Evolutionary conservation across 371 early-diverging fungal species (phyloP).

Genomic region (Rhizomucor pusillus): DNA sequence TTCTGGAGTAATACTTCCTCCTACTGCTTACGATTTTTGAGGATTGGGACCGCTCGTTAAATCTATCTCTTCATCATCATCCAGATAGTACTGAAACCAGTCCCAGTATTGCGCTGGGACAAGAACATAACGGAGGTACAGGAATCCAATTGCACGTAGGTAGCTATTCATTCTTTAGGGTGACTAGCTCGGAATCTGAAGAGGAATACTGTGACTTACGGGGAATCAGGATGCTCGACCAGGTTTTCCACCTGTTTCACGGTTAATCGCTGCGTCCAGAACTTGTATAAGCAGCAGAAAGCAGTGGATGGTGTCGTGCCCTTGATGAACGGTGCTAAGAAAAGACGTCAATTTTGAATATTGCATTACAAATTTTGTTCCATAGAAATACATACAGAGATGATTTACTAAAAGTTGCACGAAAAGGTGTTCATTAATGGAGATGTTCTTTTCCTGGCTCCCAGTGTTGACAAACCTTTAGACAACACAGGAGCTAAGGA

Average conservation of each 20-base stretch:
- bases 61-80: conserved; percentile 74
- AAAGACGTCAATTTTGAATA: conserved; percentile 6
- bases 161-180: conserved; percentile 48
- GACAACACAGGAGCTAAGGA: conserved; percentile 8
- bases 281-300: conserved; percentile 82
- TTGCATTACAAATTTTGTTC: conserved; percentile 16
- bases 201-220: conserved; percentile 63
- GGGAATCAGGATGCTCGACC: conserved; percentile 76
- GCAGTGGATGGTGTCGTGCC: conserved; percentile 82
- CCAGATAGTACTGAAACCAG: conserved; percentile 80
- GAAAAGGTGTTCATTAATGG: conserved; percentile 5
- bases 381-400: conserved; percentile 1
- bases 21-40: conserved; percentile 52
- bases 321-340: conserved; percentile 78
- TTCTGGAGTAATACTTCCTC: background rate
- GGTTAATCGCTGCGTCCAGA: conserved; percentile 80
- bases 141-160: conserved; percentile 79
- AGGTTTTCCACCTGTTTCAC: conserved; percentile 76
- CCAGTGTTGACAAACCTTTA: conserved; percentile 26
- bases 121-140: conserved; percentile 85
- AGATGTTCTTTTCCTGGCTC: background rate
- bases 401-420: conserved; percentile 3
- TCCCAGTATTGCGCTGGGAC: conserved; percentile 80
- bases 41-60: conserved; percentile 67
- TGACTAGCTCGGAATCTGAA: too few relatives aligned